Evolutionary conservation across 352 stramenopile species (phyloP), one percentile per base, ranked within the genome.

Genomic region (Peronospora destructor): DNA sequence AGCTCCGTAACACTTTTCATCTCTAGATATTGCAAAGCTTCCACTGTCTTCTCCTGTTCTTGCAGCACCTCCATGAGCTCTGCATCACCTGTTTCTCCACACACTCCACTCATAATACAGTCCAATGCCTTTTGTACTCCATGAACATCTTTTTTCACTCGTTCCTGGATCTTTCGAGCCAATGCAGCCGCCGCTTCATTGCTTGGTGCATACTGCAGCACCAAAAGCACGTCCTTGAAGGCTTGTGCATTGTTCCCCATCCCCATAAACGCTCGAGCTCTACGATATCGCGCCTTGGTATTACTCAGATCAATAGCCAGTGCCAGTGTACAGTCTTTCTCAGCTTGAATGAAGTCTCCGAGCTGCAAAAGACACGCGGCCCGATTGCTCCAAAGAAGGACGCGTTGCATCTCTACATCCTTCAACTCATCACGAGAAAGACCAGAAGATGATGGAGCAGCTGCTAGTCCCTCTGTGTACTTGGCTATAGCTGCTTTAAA

Each of bases 71-170:
- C 45, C 6, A 50, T 37, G 10, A 64, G 42, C 13, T 13, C 23
- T 35, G 30, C 36, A 33, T 32, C 9, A 12, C 57, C 48, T 2
- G 56, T 19, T 39, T 61, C 58, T 11, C 53, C 58, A 16, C 65
- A 13, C 0, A 71, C 42, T 7, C 68, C 61, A 16, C 38, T 58
- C 17, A 62, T 25, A 44, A 93, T 66, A 16, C 57, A 58, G 28
- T 91, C 74, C 16, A 93, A 57, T 14, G 77, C 78, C 53, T 93
- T 93, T 21, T 85, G 76, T n/a, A 90, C 66, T 6, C 82, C 82
- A 46, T 88, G 70, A 1, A 83, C 63, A 41, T 92, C 82, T 12
- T 85, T 66, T n/a, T 76, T 63, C 13, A 87, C 75, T 1, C 61
- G 50, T 33, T 91, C 79, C 36, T 87, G 80, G 61, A 93, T 88